These are phyloP conservation scores for Bullera alba DNA, from an alignment of 768 basidiomycete genomes.

Conservation along the genomic window DNA sequence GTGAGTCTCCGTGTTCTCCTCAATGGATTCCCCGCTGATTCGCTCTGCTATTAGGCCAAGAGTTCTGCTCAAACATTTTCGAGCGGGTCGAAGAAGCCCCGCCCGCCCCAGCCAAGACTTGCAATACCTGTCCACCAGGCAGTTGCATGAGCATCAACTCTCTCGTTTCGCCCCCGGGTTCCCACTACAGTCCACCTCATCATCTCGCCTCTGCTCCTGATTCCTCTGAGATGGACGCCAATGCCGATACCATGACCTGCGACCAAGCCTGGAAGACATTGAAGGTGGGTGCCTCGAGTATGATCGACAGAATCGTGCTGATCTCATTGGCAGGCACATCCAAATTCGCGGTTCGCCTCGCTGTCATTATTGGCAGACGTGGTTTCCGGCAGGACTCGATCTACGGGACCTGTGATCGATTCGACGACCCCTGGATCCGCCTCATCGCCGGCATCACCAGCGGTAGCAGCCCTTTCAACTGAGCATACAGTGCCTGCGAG, in stretches of 20 bases:
- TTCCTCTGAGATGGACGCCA: neutral
- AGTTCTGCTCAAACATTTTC: constrained; percentile 33
- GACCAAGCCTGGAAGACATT: constrained; percentile 45
- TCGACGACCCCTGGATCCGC: neutral
- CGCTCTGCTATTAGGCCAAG: constrained; percentile 21
- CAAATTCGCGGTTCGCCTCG: constrained; percentile 38
- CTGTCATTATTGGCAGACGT: constrained; percentile 43
- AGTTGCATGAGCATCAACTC: constrained; percentile 30
- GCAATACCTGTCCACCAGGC: constrained; percentile 19
- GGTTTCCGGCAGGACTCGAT: constrained; percentile 37
- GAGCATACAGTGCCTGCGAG: too few relatives aligned
- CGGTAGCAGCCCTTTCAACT: too few relatives aligned
- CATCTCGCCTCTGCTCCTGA: neutral
- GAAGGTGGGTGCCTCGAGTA: constrained; percentile 29
- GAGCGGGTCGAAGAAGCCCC: neutral
- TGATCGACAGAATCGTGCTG: neutral
- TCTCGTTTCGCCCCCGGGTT: constrained; percentile 7
- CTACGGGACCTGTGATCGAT: constrained; percentile 2
- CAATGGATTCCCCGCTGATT: neutral
- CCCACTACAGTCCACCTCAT: too few relatives aligned
- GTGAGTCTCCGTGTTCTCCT: constrained; percentile 10
- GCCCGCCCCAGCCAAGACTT: too few relatives aligned
- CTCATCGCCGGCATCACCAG: neutral
- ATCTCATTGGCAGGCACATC: constrained; percentile 31
- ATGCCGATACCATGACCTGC: constrained; percentile 22